Conservation (phyloP, 2,329 filamentous ascomycete genomes). For the Bipolaris victoriae region DNA sequence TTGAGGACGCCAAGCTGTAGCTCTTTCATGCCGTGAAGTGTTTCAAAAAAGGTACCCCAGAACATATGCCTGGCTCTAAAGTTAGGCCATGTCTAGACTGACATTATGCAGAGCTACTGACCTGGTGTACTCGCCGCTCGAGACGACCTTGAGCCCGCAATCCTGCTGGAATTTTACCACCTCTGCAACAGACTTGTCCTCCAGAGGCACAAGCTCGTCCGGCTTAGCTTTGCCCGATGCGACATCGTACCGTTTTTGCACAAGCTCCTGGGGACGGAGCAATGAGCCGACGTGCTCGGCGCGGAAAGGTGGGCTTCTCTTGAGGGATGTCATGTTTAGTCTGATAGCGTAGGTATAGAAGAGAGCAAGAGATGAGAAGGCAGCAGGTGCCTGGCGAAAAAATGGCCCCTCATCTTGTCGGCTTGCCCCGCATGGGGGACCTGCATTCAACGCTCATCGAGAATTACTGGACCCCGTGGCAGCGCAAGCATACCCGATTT, state of each 20-base stretch:
- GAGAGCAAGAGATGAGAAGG: conserved; percentile 5
- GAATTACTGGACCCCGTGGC: conserved; percentile 17
- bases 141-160: conserved; percentile 67
- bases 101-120: conserved; percentile 8
- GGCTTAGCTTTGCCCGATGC: conserved; percentile 57
- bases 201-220: conserved; percentile 60
- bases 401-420: conserved; percentile 31
- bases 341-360: conserved; percentile 7
- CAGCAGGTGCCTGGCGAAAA: conserved; percentile 16
- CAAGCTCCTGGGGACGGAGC: conserved; percentile 67
- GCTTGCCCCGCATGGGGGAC: conserved; percentile 31
- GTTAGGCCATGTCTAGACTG: conserved; percentile 18
- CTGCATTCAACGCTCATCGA: conserved; percentile 20
- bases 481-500: conserved; percentile 17
- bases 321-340: conserved; percentile 45
- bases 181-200: conserved; percentile 69
- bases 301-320: conserved; percentile 65
- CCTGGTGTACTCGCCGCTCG: conserved; percentile 70
- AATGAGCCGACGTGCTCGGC: conserved; percentile 76
- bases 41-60: conserved; percentile 63
- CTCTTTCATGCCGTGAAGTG: conserved; percentile 62
- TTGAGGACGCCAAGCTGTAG: conserved; percentile 51
- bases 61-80: conserved; percentile 54
- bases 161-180: conserved; percentile 70
- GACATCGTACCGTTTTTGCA: conserved; percentile 63